phyloP scores from a whole-genome alignment of 495 filamentous ascomycete species.

The Cladorrhinum samala region DNA sequence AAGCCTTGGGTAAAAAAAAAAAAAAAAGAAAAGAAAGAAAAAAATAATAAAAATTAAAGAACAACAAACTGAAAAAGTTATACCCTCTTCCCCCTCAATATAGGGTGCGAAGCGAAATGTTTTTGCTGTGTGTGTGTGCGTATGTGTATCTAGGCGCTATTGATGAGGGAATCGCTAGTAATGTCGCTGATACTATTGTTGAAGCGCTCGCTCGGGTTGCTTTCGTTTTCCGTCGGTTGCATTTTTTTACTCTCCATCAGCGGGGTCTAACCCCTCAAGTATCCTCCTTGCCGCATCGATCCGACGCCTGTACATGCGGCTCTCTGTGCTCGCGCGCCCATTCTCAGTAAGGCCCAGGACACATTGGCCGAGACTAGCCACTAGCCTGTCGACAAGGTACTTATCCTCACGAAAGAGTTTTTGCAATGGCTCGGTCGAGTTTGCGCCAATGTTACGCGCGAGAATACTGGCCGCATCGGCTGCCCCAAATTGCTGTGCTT shows the following conservation, averaged over 20 bases:
- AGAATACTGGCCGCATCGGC: not conserved
- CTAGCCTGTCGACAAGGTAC: slow-evolving; percentile 67
- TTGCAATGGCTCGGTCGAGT: slow-evolving; percentile 32
- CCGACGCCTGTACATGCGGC: slow-evolving; percentile 56
- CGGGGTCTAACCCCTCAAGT: slow-evolving; percentile 53
- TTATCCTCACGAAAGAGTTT: slow-evolving; percentile 62
- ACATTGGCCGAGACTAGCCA: slow-evolving; percentile 67
- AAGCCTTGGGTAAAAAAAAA: not conserved
- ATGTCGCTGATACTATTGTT: no score
- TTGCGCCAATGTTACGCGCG: not conserved
- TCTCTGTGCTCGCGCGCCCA: slow-evolving; percentile 53
- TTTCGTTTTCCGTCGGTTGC: not conserved
- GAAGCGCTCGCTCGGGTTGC: no score
- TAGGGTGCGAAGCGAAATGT: not conserved
- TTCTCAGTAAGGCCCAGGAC: slow-evolving; percentile 61
- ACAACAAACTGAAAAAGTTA: no score
- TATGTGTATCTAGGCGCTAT: not conserved
- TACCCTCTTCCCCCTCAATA: no score
- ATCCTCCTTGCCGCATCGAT: slow-evolving; percentile 67
- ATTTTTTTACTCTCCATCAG: not conserved
- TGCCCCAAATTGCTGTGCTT: slow-evolving; percentile 11
- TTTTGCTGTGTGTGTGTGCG: not conserved
- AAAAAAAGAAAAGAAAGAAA: no score
- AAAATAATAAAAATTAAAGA: no score
- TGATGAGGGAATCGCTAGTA: no score